Evolutionary conservation across 768 basidiomycete genomes (phyloP), one percentile per base, ranked within the genome.

Genomic region (Punctularia strigosozonata): DNA sequence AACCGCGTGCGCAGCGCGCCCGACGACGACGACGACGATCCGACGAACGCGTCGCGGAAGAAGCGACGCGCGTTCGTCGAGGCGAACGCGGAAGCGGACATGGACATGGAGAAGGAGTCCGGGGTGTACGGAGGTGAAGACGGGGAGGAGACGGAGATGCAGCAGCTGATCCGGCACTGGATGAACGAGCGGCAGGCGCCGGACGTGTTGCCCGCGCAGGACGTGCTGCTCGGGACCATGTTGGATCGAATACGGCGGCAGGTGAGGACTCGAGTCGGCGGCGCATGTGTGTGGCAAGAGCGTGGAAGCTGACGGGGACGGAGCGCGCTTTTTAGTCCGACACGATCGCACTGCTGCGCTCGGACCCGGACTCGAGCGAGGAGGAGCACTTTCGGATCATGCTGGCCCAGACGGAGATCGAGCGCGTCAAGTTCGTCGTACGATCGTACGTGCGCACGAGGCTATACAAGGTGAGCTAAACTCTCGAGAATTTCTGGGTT

Each of bases 361-460:
- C 75, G 19, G 88, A 94, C 55, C 83, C 87, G 0, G 72, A 76
- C 25, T 80, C 86, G 2, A 87, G 82, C 1, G 89, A 94, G 50
- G 89, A 94, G 44, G 91, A 97, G 46, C 90, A 97, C 50, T 84
- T 91, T 43, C 69, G 88, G 47, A 85, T 94, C 24, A 81, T 89
- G 68, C 79, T 97, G 38, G 91, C 87, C 0, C 88, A 92, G 60
- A 92, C 88, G 0, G 91, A 97, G 59, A 75, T 94, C 48, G 91
- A 97, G 54, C 76, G 92, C 30, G 86, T 89, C 49, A 92, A 90
- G 59, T 97, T 90, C 52, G 74, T 94, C 40, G 76, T 95, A 19
- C 64, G 91, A 41, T 87, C 88, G 2, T 97, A 94, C 55, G 71
- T 94, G 4, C 73, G 92, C 18, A 87, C 84, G 21, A 68, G 91